Conservation (phyloP, 352 stramenopile genomes). For the Phytophthora hibernalis region DNA sequence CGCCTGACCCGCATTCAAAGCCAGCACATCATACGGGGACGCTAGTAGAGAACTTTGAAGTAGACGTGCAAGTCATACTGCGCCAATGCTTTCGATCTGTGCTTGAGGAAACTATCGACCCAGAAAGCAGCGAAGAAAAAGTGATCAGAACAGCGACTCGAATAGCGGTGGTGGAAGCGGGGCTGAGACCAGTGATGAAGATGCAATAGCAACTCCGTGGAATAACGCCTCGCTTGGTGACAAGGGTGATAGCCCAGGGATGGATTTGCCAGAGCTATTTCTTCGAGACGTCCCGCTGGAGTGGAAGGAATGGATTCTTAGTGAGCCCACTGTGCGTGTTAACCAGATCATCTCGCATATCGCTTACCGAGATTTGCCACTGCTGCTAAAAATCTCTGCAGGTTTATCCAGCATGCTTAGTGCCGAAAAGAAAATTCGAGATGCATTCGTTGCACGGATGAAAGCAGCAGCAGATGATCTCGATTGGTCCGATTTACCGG, state of each 20-base stretch:
- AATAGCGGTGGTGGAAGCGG: conserved; percentile 18
- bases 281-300: conserved; percentile 37
- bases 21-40: conserved; percentile 42
- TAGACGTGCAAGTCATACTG: conserved; percentile 36
- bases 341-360: conserved; percentile 64
- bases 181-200: conserved; percentile 17
- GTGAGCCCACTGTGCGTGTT: conserved; percentile 51
- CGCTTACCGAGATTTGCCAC: conserved; percentile 75
- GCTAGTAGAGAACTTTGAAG: conserved; percentile 60
- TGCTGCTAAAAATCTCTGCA: conserved; percentile 63
- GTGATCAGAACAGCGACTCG: conserved; percentile 23
- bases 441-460: conserved; percentile 43
- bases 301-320: conserved; percentile 61
- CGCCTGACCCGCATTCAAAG: conserved; percentile 22
- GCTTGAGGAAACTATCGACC: conserved; percentile 20
- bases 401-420: conserved; percentile 44
- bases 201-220: conserved; percentile 21
- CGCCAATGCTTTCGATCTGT: conserved; percentile 38
- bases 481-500: conserved; percentile 50
- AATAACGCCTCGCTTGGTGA: conserved; percentile 6
- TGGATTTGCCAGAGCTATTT: conserved; percentile 37
- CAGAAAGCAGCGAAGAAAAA: conserved; percentile 34
- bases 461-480: conserved; percentile 51
- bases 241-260: conserved; percentile 11
- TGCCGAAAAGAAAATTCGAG: conserved; percentile 53